These are phyloP conservation scores for Monilinia vaccinii-corymbosi DNA, from an alignment of 2,329 filamentous ascomycete species.

Conservation along the genomic window DNA sequence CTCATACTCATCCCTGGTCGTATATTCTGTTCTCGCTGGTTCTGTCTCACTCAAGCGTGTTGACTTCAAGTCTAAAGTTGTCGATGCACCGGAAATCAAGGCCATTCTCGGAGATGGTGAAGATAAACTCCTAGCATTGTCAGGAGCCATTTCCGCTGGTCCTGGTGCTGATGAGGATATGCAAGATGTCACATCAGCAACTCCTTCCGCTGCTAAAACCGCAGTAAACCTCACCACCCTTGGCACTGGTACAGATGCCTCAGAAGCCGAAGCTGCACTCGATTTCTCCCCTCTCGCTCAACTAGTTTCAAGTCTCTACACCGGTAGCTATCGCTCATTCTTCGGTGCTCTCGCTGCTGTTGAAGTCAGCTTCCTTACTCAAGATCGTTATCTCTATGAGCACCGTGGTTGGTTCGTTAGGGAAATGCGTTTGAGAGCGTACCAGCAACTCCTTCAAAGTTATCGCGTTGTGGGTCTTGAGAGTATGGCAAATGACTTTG, in stretches of 20 bases:
- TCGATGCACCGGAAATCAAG: constrained; percentile 96
- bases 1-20: constrained; percentile 88
- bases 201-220: constrained; percentile 47
- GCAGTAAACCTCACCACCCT: constrained; percentile 85
- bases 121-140: constrained; percentile 76
- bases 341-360: constrained; percentile 83
- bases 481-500: constrained; percentile 96
- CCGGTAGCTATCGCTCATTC: constrained; percentile 87
- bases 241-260: constrained; percentile 58
- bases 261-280: constrained; percentile 70
- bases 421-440: constrained; percentile 93
- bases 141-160: constrained; percentile 71
- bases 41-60: constrained; percentile 92
- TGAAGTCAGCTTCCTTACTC: constrained; percentile 86
- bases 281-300: constrained; percentile 85
- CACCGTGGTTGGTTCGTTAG: constrained; percentile 96
- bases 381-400: constrained; percentile 91
- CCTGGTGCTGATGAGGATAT: constrained; percentile 73
- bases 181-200: constrained; percentile 48
- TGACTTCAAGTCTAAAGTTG: constrained; percentile 98
- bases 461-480: constrained; percentile 95
- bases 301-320: constrained; percentile 86
- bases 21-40: constrained; percentile 91
- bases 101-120: constrained; percentile 86
- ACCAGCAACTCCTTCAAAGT: constrained; percentile 93